These are phyloP conservation scores for Clathrus columnatus DNA, from an alignment of 768 basidiomycete genomes.

Conservation along the genomic window DNA sequence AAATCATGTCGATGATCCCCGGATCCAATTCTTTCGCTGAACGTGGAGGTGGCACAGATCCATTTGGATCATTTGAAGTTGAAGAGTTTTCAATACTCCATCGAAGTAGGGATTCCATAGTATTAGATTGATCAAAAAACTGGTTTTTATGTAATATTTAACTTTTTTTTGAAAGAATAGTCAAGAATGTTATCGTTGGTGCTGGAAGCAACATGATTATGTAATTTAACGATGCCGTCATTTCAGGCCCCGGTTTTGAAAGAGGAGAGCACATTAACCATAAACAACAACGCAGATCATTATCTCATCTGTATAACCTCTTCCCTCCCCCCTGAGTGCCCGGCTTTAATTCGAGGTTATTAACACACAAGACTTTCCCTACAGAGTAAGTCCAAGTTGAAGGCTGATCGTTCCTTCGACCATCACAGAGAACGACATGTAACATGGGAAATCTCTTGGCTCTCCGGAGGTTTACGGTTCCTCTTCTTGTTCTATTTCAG, in stretches of 20 bases:
- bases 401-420: no score
- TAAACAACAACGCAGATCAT: no score
- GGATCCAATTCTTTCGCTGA: conserved; percentile 54
- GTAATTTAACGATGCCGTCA: no score
- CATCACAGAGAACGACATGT: no score
- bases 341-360: no score
- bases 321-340: no score
- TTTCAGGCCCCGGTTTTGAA: no score
- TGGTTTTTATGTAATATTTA: not conserved
- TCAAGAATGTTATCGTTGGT: not conserved
- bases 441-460: not conserved
- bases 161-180: not conserved
- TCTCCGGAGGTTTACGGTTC: not conserved
- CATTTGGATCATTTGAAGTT: conserved; percentile 18
- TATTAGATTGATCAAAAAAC: not conserved
- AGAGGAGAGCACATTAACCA: no score
- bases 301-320: no score
- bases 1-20: conserved; percentile 74
- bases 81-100: conserved; percentile 74
- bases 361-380: no score
- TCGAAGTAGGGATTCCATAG: conserved; percentile 69
- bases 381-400: no score
- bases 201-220: not conserved
- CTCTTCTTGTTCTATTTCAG: not conserved
- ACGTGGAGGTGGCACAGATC: conserved; percentile 24